Evolutionary conservation across 257 asterid genomes (phyloP), one percentile per base, ranked within the genome.

Genomic region (Solanum etuberosum): DNA sequence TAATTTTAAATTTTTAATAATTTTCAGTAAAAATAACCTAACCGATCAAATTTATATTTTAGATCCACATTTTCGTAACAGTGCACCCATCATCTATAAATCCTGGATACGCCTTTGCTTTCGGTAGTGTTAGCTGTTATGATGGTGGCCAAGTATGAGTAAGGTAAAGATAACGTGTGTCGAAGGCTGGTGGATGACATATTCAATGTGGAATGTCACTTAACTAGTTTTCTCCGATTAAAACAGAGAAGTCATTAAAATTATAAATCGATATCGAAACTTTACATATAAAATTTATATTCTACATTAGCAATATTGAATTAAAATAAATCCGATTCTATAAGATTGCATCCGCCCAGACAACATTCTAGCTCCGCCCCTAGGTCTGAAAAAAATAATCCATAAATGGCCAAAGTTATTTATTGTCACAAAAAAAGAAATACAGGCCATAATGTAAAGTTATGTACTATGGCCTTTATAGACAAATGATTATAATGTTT

Each of bases 301-400:
- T 51, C 61, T 6, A 51, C n/a, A 51, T 18, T 51, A 51, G n/a
- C n/a, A 51, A 1, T 51, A 54, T 54, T 7, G 11, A 54, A 54
- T 54, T 54, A 54, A 54, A 54, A 54, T 54, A 51, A 51, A 18
- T 18, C 0, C 0, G 23, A 18, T 51, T 14, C 21, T 48, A 46
- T 1, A 46, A 14, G 7, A 15, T 2, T 7, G n/a, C n/a, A 18
- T 54, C n/a, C 11, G 2, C 3, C 2, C 25, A 6, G 0, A 54
- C 4, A 20, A 54, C 25, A 54, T 1, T 54, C 11, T 54, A 54
- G 11, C 63, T 54, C 63, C 5, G 5, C 2, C 63, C 25, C 25
- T 7, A 13, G 5, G 0, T 51, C 6, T 16, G 4, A 1, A 57
- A 21, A 21, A 18, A 14, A 2, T 3, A 8, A 12, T 0, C 72